Conservation (phyloP, 352 stramenopile genomes). For the Globisporangium cylindrosporum region DNA sequence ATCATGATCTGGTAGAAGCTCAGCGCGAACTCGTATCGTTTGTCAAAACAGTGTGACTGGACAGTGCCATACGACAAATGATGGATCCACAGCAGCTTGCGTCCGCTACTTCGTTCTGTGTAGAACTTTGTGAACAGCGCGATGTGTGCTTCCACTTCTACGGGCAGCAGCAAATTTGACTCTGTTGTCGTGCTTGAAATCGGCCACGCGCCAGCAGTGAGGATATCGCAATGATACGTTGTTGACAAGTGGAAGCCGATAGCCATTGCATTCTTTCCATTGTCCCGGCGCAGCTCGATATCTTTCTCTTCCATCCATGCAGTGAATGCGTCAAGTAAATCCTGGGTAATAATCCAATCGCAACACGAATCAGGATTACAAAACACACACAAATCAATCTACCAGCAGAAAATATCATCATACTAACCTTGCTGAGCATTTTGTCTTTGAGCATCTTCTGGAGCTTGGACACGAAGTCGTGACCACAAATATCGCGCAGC, state of each 20-base stretch:
- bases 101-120: constrained; percentile 63
- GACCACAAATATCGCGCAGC: constrained; percentile 79
- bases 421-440: constrained; percentile 69
- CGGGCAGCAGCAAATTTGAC: constrained; percentile 53
- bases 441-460: constrained; percentile 90
- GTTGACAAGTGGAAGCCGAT: constrained; percentile 60
- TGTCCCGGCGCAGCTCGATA: constrained; percentile 34
- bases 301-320: constrained; percentile 73
- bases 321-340: constrained; percentile 61
- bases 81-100: constrained; percentile 81
- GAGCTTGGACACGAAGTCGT: constrained; percentile 86
- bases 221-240: constrained; percentile 72
- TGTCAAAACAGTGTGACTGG: constrained; percentile 64
- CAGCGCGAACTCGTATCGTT: constrained; percentile 75
- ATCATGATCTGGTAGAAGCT: constrained; percentile 87
- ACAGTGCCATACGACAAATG: constrained; percentile 74
- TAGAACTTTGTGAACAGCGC: constrained; percentile 84
- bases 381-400: neutral
- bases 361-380: neutral
- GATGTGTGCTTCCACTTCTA: constrained; percentile 52
- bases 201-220: constrained; percentile 82
- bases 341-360: constrained; percentile 28
- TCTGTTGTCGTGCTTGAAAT: constrained; percentile 66
- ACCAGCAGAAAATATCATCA: neutral
- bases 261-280: constrained; percentile 31